Percentiles rank a stretch among this genome's conserved stretches.
Evolutionary conservation across 2,329 filamentous ascomycete genomes (phyloP).

Genomic region (Penicillium oxalicum): DNA sequence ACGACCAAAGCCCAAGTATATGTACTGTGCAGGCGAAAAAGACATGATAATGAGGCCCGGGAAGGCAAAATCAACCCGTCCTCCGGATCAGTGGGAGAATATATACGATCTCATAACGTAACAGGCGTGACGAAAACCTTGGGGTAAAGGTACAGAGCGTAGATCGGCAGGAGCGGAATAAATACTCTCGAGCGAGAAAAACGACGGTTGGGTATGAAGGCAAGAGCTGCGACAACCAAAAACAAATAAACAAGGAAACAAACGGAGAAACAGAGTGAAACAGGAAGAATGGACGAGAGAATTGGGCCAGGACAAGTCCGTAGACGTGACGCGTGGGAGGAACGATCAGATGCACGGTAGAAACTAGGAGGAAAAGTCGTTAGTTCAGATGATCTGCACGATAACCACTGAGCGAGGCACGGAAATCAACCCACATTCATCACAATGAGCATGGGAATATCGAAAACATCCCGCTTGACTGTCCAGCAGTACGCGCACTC

Average conservation of each 20-base stretch:
- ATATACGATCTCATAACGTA: slow-evolving; percentile 6
- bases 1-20: slow-evolving; percentile 10
- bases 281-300: slow-evolving; percentile 2
- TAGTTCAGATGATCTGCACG: neutral
- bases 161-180: no score
- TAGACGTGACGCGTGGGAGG: neutral
- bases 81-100: slow-evolving; percentile 13
- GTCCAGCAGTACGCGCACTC: slow-evolving; percentile 97
- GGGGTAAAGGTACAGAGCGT: no score
- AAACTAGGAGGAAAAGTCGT: slow-evolving; percentile 28
- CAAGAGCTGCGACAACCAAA: no score
- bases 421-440: slow-evolving; percentile 72
- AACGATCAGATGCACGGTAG: slow-evolving; percentile 41
- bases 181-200: no score
- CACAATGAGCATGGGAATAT: slow-evolving; percentile 97
- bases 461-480: slow-evolving; percentile 92
- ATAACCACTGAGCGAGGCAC: neutral
- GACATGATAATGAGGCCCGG: neutral
- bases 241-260: no score
- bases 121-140: slow-evolving; percentile 4
- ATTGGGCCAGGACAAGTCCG: neutral
- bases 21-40: slow-evolving; percentile 14
- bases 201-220: no score
- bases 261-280: neutral
- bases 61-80: slow-evolving; percentile 17